Percentiles rank a stretch among this genome's conserved stretches.
Conservation (phyloP, 306 rosid species). For the Neltuma alba region DNA sequence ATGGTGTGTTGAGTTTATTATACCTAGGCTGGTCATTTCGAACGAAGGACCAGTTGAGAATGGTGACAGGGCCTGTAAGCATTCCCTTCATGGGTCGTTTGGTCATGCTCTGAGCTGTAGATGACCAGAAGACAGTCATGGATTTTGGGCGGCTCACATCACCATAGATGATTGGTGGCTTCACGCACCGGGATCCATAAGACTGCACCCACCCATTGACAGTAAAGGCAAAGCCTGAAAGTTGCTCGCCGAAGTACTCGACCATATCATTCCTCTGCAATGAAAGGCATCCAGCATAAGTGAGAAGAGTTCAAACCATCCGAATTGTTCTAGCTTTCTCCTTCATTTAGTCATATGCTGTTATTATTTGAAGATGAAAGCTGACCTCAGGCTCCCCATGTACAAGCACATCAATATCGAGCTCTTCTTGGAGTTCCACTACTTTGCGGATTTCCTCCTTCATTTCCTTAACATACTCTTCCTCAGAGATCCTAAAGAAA, state of each 20-base stretch:
- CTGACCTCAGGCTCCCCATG: constrained; percentile 97
- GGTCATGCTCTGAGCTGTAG: constrained; percentile 79
- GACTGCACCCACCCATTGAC: constrained; percentile 97
- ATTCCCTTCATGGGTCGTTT: constrained; percentile 96
- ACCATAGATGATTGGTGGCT: constrained; percentile 96
- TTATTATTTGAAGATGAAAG: constrained; percentile 16
- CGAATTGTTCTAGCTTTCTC: not conserved
- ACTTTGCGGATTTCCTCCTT: constrained; percentile 77
- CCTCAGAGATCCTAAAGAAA: constrained; percentile 78
- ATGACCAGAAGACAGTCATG: constrained; percentile 95
- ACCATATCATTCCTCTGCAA: constrained; percentile 95
- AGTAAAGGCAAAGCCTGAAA: constrained; percentile 88
- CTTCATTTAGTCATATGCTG: not conserved
- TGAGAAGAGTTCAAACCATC: constrained; percentile 2
- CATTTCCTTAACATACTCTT: constrained; percentile 70
- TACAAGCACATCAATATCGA: constrained; percentile 91
- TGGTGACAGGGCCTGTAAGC: constrained; percentile 98
- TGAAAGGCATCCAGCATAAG: constrained; percentile 35
- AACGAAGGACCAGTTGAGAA: constrained; percentile 95
- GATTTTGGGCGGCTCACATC: constrained; percentile 97
- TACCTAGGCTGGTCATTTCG: constrained; percentile 89
- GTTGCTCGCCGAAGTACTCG: constrained; percentile 93
- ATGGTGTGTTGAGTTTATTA: constrained; percentile 20
- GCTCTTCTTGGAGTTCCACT: constrained; percentile 86
- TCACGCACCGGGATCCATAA: constrained; percentile 93